Base-by-base conservation (phyloP, 352 stramenopile genomes). In the Detonula confervacea region DNA sequence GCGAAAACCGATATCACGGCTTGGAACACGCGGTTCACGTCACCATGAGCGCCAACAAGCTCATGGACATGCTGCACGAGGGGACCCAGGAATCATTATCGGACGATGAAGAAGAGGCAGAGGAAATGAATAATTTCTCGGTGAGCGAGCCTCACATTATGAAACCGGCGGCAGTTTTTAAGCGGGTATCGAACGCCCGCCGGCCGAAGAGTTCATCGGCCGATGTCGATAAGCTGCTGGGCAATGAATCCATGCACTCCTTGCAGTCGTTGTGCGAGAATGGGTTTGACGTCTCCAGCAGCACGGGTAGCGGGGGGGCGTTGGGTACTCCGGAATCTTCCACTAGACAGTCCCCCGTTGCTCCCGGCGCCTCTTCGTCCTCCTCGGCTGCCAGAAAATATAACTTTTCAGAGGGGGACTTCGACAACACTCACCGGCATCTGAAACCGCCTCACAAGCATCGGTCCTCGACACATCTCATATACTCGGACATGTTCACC, bases 1-100 rank as follows among this genome's bases (percentile, higher is more conserved):
- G 69, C 16, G 60, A 84, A 29, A 88, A 88, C 80, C 42, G 64
- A 20, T 92, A 92, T 51, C 89, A 94, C 77, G 86, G 77, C 52
- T 77, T 87, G 11, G 73, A 90, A 59, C 89, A 94, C 62, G 84
- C 77, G n/a, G 84, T 84, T 63, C 89, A 94, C 78, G 89, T 94
- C 1, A 85, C 77, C 30, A 83, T 92, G 56, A 87, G 73, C 16
- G 73, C 78, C 2, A 89, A 94, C 55, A 94, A 92, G 69, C 62
- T 94, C 1, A 57, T 92, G 25, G 87, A 92, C 60, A 84, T 91
- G 69, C 70, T 77, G 69, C 59, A 75, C 9, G 69, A 84, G 1
- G 68, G 57, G 33, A 42, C 55, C 7, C 39, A 55, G 27, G 67
- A 69, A 49, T 70, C 30, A 18, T 30, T 64, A 39, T 33, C 60